phyloP scores from a whole-genome alignment of 805 yeast species.

The Zygosaccharomyces gambellarensis region DNA sequence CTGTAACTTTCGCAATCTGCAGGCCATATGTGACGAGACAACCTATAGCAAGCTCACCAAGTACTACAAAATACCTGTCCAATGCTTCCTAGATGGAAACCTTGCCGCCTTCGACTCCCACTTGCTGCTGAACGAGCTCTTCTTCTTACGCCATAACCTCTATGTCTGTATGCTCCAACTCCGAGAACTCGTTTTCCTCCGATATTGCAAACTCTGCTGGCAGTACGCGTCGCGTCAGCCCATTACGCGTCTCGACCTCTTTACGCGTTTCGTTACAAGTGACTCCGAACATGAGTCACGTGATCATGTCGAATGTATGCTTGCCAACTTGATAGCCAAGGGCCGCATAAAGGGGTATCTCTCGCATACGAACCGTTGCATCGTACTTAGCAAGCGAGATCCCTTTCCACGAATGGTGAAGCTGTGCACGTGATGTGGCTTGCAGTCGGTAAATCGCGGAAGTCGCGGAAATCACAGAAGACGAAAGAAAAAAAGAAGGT shows the following conservation, averaged over 20 bases:
- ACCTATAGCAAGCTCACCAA: slow-evolving; percentile 34
- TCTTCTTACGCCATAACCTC: slow-evolving; percentile 54
- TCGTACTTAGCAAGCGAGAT: slow-evolving; percentile 68
- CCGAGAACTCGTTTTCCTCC: slow-evolving; percentile 46
- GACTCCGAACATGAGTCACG: slow-evolving; percentile 14
- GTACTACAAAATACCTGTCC: slow-evolving; percentile 37
- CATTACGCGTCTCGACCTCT: slow-evolving; percentile 12
- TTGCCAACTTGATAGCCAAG: slow-evolving; percentile 60
- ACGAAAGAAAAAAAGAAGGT: background rate
- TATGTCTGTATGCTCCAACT: slow-evolving; percentile 56
- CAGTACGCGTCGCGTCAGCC: slow-evolving; percentile 8
- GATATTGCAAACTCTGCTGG: slow-evolving; percentile 41
- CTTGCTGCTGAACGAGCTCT: slow-evolving; percentile 41
- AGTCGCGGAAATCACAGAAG: background rate
- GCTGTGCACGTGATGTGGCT: slow-evolving; percentile 3
- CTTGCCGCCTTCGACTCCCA: slow-evolving; percentile 45
- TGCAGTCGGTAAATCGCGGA: background rate
- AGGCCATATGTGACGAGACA: background rate
- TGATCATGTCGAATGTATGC: slow-evolving; percentile 62
- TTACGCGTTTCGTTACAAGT: slow-evolving; percentile 58
- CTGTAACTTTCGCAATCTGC: slow-evolving; percentile 37
- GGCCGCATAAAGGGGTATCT: slow-evolving; percentile 73
- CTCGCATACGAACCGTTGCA: slow-evolving; percentile 66
- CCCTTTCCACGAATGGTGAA: slow-evolving; percentile 55
- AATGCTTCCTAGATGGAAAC: slow-evolving; percentile 52